phyloP scores from a whole-genome alignment of 2,329 filamentous ascomycete genomes.

The Verticillium nubilum region DNA sequence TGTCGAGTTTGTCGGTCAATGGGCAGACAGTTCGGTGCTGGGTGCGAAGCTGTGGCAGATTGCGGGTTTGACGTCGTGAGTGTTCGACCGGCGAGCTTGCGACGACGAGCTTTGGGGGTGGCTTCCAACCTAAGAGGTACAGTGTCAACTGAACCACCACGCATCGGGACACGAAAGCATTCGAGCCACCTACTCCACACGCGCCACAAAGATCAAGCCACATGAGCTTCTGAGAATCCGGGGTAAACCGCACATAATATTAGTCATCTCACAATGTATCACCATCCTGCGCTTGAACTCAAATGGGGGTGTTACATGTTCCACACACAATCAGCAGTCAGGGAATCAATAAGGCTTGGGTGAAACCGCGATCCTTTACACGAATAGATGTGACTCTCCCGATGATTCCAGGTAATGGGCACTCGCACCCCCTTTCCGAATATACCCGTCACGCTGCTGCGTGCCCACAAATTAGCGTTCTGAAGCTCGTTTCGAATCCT shows the following conservation, averaged over 20 bases:
- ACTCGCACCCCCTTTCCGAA: no score
- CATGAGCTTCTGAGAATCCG: slow-evolving; percentile 1
- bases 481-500: no score
- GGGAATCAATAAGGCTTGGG: no score
- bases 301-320: slow-evolving; percentile 1
- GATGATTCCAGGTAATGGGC: no score
- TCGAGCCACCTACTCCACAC: slow-evolving; percentile 12
- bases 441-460: no score
- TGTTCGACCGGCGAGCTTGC: neutral
- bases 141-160: no score
- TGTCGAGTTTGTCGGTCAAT: neutral
- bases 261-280: slow-evolving; percentile 9
- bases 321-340: slow-evolving; percentile 1
- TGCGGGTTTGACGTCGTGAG: slow-evolving; percentile 2
- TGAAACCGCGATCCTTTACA: no score
- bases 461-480: no score
- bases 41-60: slow-evolving; percentile 4
- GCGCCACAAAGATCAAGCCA: slow-evolving; percentile 1
- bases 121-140: slow-evolving; percentile 1
- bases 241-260: slow-evolving; percentile 2
- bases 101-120: slow-evolving; percentile 8
- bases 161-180: slow-evolving; percentile 27
- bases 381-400: no score
- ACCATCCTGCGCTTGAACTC: slow-evolving; percentile 7
- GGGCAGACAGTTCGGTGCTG: neutral